Evolutionary conservation across 1,284 basidiomycete genomes (phyloP).

Genomic region (Ustilago loliicola): DNA sequence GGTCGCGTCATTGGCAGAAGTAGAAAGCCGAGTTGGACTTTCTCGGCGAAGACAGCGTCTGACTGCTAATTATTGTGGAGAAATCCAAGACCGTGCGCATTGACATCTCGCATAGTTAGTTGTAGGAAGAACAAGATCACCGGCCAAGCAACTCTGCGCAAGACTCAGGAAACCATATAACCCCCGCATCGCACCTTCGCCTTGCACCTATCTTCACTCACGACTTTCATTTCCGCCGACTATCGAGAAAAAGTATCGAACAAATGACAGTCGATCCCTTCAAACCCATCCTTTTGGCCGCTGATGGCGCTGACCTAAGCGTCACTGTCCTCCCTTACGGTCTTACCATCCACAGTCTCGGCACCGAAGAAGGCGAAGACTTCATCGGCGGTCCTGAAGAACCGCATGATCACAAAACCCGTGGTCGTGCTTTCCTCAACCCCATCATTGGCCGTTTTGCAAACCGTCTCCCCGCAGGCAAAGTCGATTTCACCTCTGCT

Average conservation of each 20-base stretch:
- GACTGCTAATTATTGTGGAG: constrained; percentile 11
- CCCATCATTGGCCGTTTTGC: constrained; percentile 66
- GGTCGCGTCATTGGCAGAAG: constrained; percentile 12
- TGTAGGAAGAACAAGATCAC: constrained; percentile 10
- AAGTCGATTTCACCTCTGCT: constrained; percentile 35
- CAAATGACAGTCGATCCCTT: constrained; percentile 54
- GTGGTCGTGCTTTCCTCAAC: constrained; percentile 60
- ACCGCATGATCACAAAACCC: constrained; percentile 46
- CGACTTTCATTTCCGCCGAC: not conserved
- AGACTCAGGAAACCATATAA: not conserved
- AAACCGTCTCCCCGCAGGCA: constrained; percentile 64
- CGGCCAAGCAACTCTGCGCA: constrained; percentile 1
- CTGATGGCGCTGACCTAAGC: constrained; percentile 37
- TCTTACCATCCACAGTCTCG: constrained; percentile 61
- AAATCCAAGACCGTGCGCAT: constrained; percentile 23
- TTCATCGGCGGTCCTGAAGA: constrained; percentile 65
- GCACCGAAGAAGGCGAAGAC: constrained; percentile 48
- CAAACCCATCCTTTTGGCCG: constrained; percentile 46
- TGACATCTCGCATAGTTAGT: too few relatives aligned
- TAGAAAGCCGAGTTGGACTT: constrained; percentile 35
- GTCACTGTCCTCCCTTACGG: constrained; percentile 61
- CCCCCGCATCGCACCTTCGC: not conserved
- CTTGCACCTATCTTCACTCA: not conserved
- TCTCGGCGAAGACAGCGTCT: constrained; percentile 16
- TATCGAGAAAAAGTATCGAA: not conserved